Evolutionary conservation across 2,329 filamentous ascomycete genomes (phyloP).

Genomic region (Pyrenophora teres): DNA sequence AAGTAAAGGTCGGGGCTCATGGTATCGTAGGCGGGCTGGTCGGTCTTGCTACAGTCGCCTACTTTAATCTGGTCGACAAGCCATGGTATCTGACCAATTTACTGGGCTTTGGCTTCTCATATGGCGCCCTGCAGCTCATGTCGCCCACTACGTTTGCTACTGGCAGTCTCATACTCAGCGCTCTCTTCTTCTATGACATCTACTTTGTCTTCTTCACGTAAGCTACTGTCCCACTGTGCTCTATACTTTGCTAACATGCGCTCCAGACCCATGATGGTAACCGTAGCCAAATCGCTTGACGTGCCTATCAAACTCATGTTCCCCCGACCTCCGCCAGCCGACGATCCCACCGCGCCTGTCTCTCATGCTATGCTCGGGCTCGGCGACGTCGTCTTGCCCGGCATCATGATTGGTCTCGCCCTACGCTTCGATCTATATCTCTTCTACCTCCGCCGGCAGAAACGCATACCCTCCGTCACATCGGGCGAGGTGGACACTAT

Average conservation of each 20-base stretch:
- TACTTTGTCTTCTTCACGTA: slow-evolving; percentile 86
- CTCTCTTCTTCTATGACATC: slow-evolving; percentile 93
- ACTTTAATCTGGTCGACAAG: slow-evolving; percentile 66
- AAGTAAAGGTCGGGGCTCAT: slow-evolving; percentile 59
- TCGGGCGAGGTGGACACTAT: slow-evolving; percentile 19
- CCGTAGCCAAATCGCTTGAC: slow-evolving; percentile 85
- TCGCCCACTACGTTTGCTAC: slow-evolving; percentile 88
- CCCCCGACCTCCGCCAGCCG: slow-evolving; percentile 62
- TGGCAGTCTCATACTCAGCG: slow-evolving; percentile 74
- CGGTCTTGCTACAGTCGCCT: slow-evolving; percentile 62
- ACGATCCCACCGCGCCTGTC: slow-evolving; percentile 48
- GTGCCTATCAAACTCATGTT: slow-evolving; percentile 93
- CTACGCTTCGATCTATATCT: slow-evolving; percentile 90
- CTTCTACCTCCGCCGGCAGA: slow-evolving; percentile 73
- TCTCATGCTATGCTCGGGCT: slow-evolving; percentile 79
- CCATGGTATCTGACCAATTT: slow-evolving; percentile 81
- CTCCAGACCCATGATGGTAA: slow-evolving; percentile 75
- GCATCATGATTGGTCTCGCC: slow-evolving; percentile 85
- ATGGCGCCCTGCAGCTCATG: slow-evolving; percentile 78
- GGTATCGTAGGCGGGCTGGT: slow-evolving; percentile 62
- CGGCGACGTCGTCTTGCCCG: slow-evolving; percentile 92
- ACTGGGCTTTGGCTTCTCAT: slow-evolving; percentile 85
- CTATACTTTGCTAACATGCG: slow-evolving; percentile 7
- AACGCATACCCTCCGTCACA: slow-evolving; percentile 18
- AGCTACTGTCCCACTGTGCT: slow-evolving; percentile 5